Evolutionary conservation across 768 basidiomycete species (phyloP), one percentile per base, ranked within the genome.

Genomic region (Cystofilobasidium ferigula): DNA sequence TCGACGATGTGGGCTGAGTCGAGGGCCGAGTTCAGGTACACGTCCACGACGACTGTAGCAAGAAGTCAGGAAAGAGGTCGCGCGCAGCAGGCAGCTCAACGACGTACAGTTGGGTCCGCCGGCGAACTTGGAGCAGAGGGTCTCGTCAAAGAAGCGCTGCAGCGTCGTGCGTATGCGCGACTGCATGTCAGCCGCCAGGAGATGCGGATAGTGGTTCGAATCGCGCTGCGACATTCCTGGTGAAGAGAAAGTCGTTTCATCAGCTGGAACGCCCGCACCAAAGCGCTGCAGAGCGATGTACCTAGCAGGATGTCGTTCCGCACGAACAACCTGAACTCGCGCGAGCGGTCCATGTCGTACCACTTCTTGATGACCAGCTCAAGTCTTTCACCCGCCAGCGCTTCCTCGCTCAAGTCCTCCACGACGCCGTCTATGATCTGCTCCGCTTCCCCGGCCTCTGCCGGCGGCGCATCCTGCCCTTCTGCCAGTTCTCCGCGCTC

Each of bases 261-360:
- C 30, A 40, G 28, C 30, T 9, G n/a, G n/a, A n/a, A n/a, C n/a
- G n/a, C 14, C 54, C 16, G 56, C n/a, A 26, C 18, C 57, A 61
- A 47, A 36, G 36, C 24, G 14, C 16, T 54, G 20, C 28, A 2
- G 24, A 62, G 32, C 57, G 18, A 72, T 76, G 45, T 56, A 92
- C 93, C 94, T 26, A 95, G 71, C 8, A 98, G 77, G 1, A 70
- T 75, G 62, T 85, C 81, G 13, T 84, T 77, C 35, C 89, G 80
- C 10, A 97, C 89, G 73, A 98, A 97, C 78, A 93, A 94, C 24
- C 94, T 80, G 59, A 95, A 76, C 75, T 98, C 93, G 57, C 91
- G 82, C 68, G 87, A 84, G 36, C 82, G 82, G 71, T 92, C 88
- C 62, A 98, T 79, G 28, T 86, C 79, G 70, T 90, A 89, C 88